A percentile compares a stretch with the other conserved stretches of the same genome.
Conservation (phyloP, 2,329 filamentous ascomycete genomes). For the Nothophoma quercina region DNA sequence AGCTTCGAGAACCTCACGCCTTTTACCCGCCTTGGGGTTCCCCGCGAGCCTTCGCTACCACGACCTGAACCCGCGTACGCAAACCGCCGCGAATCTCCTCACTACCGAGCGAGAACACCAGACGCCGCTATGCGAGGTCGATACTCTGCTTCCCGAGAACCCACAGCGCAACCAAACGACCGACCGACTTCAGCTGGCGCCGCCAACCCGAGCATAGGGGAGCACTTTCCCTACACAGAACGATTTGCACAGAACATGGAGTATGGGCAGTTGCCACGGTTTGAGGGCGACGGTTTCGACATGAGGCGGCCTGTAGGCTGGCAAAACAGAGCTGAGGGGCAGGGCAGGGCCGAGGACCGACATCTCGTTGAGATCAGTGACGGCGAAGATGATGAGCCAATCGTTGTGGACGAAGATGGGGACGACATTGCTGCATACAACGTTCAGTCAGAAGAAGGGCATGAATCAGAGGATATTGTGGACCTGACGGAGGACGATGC, state of each 20-base stretch:
- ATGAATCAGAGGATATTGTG: conserved; percentile 30
- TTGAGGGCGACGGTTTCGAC: conserved; percentile 63
- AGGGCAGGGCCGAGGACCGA: not conserved
- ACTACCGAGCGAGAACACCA: conserved; percentile 14
- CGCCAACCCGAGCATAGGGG: conserved; percentile 22
- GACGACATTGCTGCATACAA: conserved; percentile 11
- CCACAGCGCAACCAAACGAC: conserved; percentile 4
- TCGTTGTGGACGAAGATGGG: conserved; percentile 3
- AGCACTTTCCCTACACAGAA: conserved; percentile 28
- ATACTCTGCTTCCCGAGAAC: not conserved
- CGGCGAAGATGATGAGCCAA: conserved; percentile 15
- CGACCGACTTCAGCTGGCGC: conserved; percentile 9
- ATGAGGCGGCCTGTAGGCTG: conserved; percentile 60
- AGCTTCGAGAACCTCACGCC: conserved; percentile 17
- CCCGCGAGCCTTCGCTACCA: conserved; percentile 11
- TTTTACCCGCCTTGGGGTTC: conserved; percentile 16
- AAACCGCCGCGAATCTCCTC: conserved; percentile 10
- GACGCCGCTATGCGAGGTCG: conserved; percentile 7
- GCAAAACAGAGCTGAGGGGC: conserved; percentile 16
- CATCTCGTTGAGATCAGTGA: conserved; percentile 13
- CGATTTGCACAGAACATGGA: conserved; percentile 36
- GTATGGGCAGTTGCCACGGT: conserved; percentile 34
- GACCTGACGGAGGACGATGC: conserved; percentile 44
- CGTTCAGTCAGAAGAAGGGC: conserved; percentile 18
- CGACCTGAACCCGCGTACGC: conserved; percentile 14